Conservation (phyloP, 2,329 filamentous ascomycete species). For the Aspergillus sp. region DNA sequence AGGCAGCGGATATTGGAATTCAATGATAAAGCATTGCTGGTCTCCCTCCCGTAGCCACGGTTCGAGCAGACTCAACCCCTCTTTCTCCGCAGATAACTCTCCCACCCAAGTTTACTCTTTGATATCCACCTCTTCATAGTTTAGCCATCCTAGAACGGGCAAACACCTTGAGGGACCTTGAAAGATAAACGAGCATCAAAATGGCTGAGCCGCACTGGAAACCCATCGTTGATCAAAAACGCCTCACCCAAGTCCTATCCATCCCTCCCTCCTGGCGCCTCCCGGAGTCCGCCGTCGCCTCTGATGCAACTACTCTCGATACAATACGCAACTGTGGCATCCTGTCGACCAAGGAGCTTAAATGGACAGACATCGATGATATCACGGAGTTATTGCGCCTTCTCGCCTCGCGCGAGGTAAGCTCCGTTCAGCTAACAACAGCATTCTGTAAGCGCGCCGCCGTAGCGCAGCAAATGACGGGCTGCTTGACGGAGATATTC, state of each 20-base stretch:
- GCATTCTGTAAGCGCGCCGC: slow-evolving; percentile 23
- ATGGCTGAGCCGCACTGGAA: slow-evolving; percentile 20
- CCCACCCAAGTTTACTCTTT: background rate
- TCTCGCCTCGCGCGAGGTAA: slow-evolving; percentile 12
- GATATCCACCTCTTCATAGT: background rate
- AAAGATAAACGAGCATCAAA: background rate
- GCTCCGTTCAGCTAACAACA: slow-evolving; percentile 17
- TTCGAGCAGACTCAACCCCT: slow-evolving; percentile 1
- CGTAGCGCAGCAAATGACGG: slow-evolving; percentile 21
- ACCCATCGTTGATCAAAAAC: slow-evolving; percentile 20
- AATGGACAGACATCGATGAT: slow-evolving; percentile 25
- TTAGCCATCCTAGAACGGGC: background rate
- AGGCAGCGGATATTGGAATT: background rate
- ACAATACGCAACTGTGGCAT: slow-evolving; percentile 21
- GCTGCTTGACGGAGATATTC: slow-evolving; percentile 38
- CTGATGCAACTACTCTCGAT: slow-evolving; percentile 14
- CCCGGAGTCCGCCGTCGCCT: slow-evolving; percentile 8
- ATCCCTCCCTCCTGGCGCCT: slow-evolving; percentile 26
- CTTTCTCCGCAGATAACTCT: slow-evolving; percentile 5
- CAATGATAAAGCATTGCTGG: background rate
- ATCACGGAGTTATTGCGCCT: slow-evolving; percentile 16
- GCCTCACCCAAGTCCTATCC: slow-evolving; percentile 18
- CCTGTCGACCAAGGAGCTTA: slow-evolving; percentile 19
- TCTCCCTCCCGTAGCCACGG: slow-evolving; percentile 3
- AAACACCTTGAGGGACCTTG: background rate